A percentile compares a stretch with the other conserved stretches of the same genome.
phyloP scores from a whole-genome alignment of 129 eudicot genomes.

The Deinandra increscens region DNA sequence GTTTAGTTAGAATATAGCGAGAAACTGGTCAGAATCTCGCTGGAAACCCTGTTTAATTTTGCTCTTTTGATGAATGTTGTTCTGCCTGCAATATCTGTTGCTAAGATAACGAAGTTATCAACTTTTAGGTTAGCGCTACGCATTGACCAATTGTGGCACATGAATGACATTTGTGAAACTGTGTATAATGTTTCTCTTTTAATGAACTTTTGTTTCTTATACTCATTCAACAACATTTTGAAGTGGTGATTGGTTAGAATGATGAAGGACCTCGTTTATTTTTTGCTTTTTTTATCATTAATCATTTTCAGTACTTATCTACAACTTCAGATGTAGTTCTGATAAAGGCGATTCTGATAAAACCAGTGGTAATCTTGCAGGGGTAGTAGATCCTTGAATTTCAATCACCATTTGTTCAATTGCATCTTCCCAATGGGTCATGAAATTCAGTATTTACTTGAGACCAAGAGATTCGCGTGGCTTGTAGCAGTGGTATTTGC shows the following conservation, averaged over 20 bases:
- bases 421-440: slow-evolving; percentile 38
- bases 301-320: background rate
- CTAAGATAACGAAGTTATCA: background rate
- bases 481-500: slow-evolving; percentile 53
- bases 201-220: background rate
- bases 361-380: slow-evolving; percentile 33
- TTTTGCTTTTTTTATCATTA: background rate
- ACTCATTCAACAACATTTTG: background rate
- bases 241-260: background rate
- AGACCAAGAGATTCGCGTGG: slow-evolving; percentile 56
- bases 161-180: background rate
- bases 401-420: slow-evolving; percentile 9
- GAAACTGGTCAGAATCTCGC: too few relatives aligned
- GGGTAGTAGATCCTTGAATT: slow-evolving; percentile 17
- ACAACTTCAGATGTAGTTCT: background rate
- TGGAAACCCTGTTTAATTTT: too few relatives aligned
- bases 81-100: background rate
- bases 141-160: slow-evolving; percentile 1
- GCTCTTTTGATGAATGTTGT: too few relatives aligned
- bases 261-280: slow-evolving; percentile 1
- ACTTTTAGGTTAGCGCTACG: background rate
- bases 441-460: slow-evolving; percentile 31
- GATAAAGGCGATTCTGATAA: slow-evolving; percentile 22
- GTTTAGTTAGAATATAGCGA: too few relatives aligned
- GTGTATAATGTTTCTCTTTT: slow-evolving; percentile 3